Percentiles rank a stretch among this genome's conserved stretches.
Conservation (phyloP, 305 asterid genomes). For the Salvia sclarea region DNA sequence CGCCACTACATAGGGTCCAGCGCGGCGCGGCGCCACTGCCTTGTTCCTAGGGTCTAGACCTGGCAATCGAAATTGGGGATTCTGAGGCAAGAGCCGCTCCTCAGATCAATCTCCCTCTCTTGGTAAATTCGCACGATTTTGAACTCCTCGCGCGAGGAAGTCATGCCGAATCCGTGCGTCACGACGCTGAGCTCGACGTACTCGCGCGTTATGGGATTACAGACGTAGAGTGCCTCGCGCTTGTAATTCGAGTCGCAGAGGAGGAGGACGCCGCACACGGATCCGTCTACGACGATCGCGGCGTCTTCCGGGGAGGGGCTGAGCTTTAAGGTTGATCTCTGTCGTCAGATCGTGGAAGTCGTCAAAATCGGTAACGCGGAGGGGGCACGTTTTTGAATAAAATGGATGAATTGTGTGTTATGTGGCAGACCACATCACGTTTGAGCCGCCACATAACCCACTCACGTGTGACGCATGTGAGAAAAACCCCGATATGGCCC, state of each 20-base stretch:
- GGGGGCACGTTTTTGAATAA: no score
- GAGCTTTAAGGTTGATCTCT: constrained; percentile 32
- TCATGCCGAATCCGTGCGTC: constrained; percentile 50
- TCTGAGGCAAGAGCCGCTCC: constrained; percentile 16
- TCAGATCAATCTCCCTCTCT: constrained; percentile 34
- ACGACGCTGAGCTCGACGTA: constrained; percentile 38
- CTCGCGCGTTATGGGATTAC: constrained; percentile 57
- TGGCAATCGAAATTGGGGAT: constrained; percentile 33
- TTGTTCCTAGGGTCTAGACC: constrained; percentile 44
- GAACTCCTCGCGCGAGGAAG: constrained; percentile 30
- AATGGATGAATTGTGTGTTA: no score
- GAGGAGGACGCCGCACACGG: constrained; percentile 53
- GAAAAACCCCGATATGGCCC: no score
- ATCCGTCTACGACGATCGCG: constrained; percentile 43
- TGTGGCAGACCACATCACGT: no score
- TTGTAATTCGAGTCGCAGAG: constrained; percentile 34
- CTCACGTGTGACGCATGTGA: no score
- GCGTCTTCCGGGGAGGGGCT: constrained; percentile 23
- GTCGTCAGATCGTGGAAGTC: constrained; percentile 31
- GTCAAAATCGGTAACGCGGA: constrained; percentile 42
- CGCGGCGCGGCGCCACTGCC: constrained; percentile 37
- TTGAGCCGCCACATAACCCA: no score
- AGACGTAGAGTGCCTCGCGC: constrained; percentile 42
- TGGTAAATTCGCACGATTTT: constrained; percentile 54
- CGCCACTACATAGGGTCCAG: no score